phyloP scores from a whole-genome alignment of 345 rosid species.

The Arabidopsis suecica region DNA sequence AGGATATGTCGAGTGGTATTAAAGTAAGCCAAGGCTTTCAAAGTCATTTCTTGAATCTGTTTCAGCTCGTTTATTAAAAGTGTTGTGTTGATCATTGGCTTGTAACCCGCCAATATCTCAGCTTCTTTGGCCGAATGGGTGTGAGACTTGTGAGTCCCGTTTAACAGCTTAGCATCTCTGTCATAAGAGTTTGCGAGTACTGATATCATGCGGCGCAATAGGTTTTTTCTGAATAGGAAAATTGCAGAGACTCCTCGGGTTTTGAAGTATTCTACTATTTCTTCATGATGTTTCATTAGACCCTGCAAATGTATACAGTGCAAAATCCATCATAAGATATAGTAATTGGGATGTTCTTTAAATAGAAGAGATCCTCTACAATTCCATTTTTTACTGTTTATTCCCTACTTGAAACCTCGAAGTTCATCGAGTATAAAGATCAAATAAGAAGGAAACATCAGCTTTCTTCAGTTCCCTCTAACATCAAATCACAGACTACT shows the following conservation, averaged over 20 bases:
- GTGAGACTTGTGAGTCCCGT: slow-evolving; percentile 97
- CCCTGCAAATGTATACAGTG: slow-evolving; percentile 56
- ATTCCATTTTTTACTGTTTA: too few species aligned
- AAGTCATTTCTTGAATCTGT: slow-evolving; percentile 70
- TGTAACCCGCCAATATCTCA: slow-evolving; percentile 87
- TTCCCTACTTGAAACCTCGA: too few species aligned
- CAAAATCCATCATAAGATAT: slow-evolving; percentile 9
- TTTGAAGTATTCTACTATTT: slow-evolving; percentile 86
- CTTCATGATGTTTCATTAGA: slow-evolving; percentile 80
- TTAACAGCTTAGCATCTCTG: slow-evolving; percentile 70
- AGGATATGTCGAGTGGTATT: slow-evolving; percentile 77
- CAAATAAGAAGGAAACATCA: not conserved
- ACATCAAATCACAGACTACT: not conserved
- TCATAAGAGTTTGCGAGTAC: slow-evolving; percentile 93
- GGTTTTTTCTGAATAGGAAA: slow-evolving; percentile 91
- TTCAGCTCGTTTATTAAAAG: slow-evolving; percentile 62
- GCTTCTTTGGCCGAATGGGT: slow-evolving; percentile 96
- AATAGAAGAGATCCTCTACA: too few species aligned
- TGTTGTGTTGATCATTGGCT: slow-evolving; percentile 76
- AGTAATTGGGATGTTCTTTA: not conserved
- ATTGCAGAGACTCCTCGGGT: slow-evolving; percentile 83
- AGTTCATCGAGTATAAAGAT: not conserved
- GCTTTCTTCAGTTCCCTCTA: not conserved
- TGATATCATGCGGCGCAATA: slow-evolving; percentile 87
- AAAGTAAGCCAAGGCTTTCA: slow-evolving; percentile 81